Conservation (phyloP, 1,284 basidiomycete genomes). For the Ganoderma leucocontextum region DNA sequence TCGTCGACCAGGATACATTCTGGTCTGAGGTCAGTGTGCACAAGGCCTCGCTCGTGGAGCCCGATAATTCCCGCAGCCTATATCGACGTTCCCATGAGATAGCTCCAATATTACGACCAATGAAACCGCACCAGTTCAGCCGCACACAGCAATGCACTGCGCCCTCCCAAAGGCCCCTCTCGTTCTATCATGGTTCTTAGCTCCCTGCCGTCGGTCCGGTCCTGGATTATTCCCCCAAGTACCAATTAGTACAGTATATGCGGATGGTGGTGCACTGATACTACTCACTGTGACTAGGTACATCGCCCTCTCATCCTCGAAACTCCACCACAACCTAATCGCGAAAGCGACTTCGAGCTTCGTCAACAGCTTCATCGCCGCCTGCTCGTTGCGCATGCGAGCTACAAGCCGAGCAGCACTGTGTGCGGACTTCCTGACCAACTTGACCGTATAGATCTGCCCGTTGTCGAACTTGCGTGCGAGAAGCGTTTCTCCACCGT, state of each 20-base stretch:
- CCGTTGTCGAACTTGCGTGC: conserved; percentile 35
- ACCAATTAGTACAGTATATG: background rate
- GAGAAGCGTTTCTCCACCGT: conserved; percentile 27
- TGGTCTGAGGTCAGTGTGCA: conserved; percentile 58
- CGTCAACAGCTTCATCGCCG: conserved; percentile 64
- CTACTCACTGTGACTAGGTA: conserved; percentile 62
- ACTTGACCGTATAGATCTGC: conserved; percentile 65
- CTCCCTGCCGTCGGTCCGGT: conserved; percentile 30
- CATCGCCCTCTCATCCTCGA: conserved; percentile 69
- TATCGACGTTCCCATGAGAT: background rate
- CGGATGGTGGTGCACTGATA: background rate
- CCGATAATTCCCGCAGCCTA: conserved; percentile 36
- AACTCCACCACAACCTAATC: conserved; percentile 67
- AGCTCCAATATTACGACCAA: background rate
- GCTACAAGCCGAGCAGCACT: conserved; percentile 48
- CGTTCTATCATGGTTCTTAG: conserved; percentile 27
- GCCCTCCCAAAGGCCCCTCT: conserved; percentile 30
- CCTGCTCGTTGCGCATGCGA: conserved; percentile 59
- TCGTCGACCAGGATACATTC: conserved; percentile 70
- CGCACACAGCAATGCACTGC: conserved; percentile 32
- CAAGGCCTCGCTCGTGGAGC: conserved; percentile 40
- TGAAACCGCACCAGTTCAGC: conserved; percentile 36
- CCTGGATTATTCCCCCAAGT: conserved; percentile 21
- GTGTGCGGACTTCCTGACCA: conserved; percentile 65
- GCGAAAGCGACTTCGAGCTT: conserved; percentile 66